These are phyloP conservation scores for Friedmanniomyces endolithicus DNA, from an alignment of 495 filamentous ascomycete genomes.

Conservation along the genomic window DNA sequence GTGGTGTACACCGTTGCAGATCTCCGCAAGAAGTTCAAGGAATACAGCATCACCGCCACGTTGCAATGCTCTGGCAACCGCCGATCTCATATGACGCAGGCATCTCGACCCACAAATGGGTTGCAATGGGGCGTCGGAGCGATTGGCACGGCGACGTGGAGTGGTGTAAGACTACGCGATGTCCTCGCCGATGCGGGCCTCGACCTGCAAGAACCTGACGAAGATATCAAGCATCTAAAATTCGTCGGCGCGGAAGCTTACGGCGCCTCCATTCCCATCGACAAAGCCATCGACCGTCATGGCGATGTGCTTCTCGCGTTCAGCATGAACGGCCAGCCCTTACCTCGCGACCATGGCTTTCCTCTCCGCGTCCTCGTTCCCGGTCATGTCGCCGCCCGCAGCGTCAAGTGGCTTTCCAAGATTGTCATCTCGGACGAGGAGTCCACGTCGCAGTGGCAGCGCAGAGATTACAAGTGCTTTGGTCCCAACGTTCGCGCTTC, in stretches of 20 bases:
- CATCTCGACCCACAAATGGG: slow-evolving; percentile 39
- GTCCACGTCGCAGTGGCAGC: slow-evolving; percentile 34
- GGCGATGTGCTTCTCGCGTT: slow-evolving; percentile 51
- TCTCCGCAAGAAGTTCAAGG: slow-evolving; percentile 39
- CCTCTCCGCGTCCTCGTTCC: slow-evolving; percentile 31
- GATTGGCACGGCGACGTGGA: slow-evolving; percentile 50
- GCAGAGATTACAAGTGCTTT: slow-evolving; percentile 39
- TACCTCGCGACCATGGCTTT: slow-evolving; percentile 27
- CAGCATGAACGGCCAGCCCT: slow-evolving; percentile 29
- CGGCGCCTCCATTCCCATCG: slow-evolving; percentile 46
- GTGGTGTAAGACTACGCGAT: slow-evolving; percentile 45
- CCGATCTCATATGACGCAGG: slow-evolving; percentile 47
- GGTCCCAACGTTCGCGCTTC: slow-evolving; percentile 26
- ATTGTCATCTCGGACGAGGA: slow-evolving; percentile 29
- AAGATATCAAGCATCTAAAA: slow-evolving; percentile 39
- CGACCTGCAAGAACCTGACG: slow-evolving; percentile 21
- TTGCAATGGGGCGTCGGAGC: slow-evolving; percentile 49
- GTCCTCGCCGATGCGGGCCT: slow-evolving; percentile 43
- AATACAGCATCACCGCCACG: slow-evolving; percentile 43
- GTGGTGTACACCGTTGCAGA: slow-evolving; percentile 41
- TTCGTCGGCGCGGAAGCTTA: slow-evolving; percentile 50
- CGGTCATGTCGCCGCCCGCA: slow-evolving; percentile 27
- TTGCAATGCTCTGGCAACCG: slow-evolving; percentile 53
- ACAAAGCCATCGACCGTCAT: slow-evolving; percentile 39
- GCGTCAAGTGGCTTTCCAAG: slow-evolving; percentile 30